These are phyloP conservation scores for Penicillium bovifimosum DNA, from an alignment of 495 filamentous ascomycete species.

Conservation along the genomic window DNA sequence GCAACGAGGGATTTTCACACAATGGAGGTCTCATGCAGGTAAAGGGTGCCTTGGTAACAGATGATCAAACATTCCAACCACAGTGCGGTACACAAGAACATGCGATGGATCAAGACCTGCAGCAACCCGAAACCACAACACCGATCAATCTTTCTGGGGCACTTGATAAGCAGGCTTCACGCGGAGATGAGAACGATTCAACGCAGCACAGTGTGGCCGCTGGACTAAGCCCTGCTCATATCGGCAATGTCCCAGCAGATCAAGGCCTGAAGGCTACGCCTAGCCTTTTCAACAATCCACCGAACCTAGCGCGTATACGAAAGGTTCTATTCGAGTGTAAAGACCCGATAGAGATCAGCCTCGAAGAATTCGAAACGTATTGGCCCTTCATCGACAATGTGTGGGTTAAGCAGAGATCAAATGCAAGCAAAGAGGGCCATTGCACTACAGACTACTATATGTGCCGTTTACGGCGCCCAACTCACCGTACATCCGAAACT, in stretches of 20 bases:
- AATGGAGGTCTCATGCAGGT: slow-evolving; percentile 9
- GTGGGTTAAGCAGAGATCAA: slow-evolving; percentile 49
- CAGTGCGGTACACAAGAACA: slow-evolving; percentile 4
- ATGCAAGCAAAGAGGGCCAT: slow-evolving; percentile 45
- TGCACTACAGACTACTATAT: slow-evolving; percentile 49
- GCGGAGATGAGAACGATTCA: slow-evolving; percentile 4
- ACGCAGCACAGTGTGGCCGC: background rate
- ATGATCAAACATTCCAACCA: slow-evolving; percentile 13
- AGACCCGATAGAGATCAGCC: slow-evolving; percentile 47
- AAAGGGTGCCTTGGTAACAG: slow-evolving; percentile 6
- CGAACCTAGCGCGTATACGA: slow-evolving; percentile 42
- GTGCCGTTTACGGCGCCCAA: slow-evolving; percentile 45
- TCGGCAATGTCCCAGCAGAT: background rate
- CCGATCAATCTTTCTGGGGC: slow-evolving; percentile 24
- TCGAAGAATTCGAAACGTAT: slow-evolving; percentile 48
- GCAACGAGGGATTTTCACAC: slow-evolving; percentile 10
- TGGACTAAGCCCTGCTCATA: background rate
- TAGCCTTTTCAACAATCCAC: slow-evolving; percentile 39
- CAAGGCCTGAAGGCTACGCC: slow-evolving; percentile 5
- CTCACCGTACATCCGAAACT: slow-evolving; percentile 37
- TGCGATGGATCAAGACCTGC: slow-evolving; percentile 10
- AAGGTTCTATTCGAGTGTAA: slow-evolving; percentile 47
- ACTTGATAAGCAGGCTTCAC: slow-evolving; percentile 21
- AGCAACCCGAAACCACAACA: slow-evolving; percentile 3
- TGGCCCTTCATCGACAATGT: slow-evolving; percentile 53